Conservation (phyloP, 495 filamentous ascomycete species). For the Pseudotulostoma volvatum region DNA sequence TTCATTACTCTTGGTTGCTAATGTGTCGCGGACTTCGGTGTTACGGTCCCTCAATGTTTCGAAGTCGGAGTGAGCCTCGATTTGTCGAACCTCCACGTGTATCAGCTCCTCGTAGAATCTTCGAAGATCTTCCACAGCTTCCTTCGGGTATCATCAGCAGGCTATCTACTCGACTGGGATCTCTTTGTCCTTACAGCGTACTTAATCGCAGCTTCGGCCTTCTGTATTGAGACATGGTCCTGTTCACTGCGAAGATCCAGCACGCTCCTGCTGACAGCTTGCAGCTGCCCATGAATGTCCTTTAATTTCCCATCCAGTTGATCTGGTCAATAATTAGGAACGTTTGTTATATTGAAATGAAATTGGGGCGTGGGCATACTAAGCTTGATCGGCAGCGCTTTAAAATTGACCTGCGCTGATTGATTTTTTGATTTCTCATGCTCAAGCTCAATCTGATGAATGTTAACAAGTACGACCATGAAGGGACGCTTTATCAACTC, state of each 20-base stretch:
- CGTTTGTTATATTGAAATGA: not conserved
- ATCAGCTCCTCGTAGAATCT: slow-evolving; percentile 43
- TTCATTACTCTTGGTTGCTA: slow-evolving; percentile 31
- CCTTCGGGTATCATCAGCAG: no score
- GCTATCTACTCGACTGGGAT: no score
- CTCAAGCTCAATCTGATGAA: slow-evolving; percentile 16
- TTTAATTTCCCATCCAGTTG: slow-evolving; percentile 35
- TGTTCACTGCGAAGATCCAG: slow-evolving; percentile 30
- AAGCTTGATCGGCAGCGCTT: slow-evolving; percentile 52
- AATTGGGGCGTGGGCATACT: slow-evolving; percentile 26
- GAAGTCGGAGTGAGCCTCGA: slow-evolving; percentile 71
- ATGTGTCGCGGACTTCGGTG: slow-evolving; percentile 32
- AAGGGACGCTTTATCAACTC: slow-evolving; percentile 3
- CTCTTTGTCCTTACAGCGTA: slow-evolving; percentile 36
- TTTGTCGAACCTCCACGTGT: slow-evolving; percentile 45
- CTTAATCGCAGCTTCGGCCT: slow-evolving; percentile 44
- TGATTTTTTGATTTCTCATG: slow-evolving; percentile 41
- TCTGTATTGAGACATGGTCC: slow-evolving; percentile 42
- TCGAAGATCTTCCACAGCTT: slow-evolving; percentile 42
- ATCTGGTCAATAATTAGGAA: slow-evolving; percentile 18
- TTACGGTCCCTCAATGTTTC: slow-evolving; percentile 47
- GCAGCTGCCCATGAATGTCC: slow-evolving; percentile 24
- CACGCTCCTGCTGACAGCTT: slow-evolving; percentile 25
- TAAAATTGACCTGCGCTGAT: slow-evolving; percentile 40
- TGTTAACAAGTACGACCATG: not conserved